Evolutionary conservation across 108 stramenopile genomes (phyloP).

Genomic region (Poteriospumella lacustris): DNA sequence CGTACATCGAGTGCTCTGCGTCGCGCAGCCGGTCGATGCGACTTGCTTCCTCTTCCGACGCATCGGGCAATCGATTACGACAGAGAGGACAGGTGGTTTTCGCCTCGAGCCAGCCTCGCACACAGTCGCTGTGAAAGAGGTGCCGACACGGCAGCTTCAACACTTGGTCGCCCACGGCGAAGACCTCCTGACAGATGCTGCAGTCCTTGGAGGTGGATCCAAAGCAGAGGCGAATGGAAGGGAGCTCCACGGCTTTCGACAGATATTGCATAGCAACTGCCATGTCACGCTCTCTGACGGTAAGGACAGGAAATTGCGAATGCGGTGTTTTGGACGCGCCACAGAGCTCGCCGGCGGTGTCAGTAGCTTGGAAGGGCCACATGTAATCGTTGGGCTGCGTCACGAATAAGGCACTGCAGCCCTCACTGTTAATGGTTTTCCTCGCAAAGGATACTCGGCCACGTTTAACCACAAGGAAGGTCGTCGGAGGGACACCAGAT

Average conservation of each 20-base stretch:
- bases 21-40: too few relatives aligned
- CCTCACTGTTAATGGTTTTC: not conserved
- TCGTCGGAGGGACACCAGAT: not conserved
- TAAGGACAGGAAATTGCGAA: not conserved
- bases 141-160: not conserved
- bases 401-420: not conserved
- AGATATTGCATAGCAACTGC: not conserved
- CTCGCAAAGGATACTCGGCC: not conserved
- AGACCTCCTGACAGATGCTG: not conserved
- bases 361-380: not conserved
- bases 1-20: too few relatives aligned
- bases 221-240: not conserved
- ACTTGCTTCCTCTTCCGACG: too few relatives aligned
- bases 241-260: not conserved
- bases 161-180: not conserved
- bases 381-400: not conserved
- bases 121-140: not conserved
- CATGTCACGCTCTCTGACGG: not conserved
- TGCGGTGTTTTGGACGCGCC: not conserved
- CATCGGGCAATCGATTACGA: not conserved
- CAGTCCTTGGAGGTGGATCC: not conserved
- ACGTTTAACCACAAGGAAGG: not conserved
- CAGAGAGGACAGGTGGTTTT: not conserved
- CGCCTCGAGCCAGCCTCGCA: not conserved
- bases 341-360: not conserved